phyloP scores from a whole-genome alignment of 768 basidiomycete species.

The Boletus fagicola region DNA sequence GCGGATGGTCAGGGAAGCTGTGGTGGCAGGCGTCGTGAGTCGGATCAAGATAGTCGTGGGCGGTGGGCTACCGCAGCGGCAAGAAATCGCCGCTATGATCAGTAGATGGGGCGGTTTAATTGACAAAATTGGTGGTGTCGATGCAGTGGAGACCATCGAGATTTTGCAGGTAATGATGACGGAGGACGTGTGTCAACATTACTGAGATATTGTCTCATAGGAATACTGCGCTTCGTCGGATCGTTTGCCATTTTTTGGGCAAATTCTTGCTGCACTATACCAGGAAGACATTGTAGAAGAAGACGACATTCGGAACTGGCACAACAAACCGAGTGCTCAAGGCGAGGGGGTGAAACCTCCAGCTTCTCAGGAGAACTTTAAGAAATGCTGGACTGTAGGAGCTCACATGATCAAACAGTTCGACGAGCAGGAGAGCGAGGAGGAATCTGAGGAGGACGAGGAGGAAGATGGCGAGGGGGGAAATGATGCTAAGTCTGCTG shows the following conservation, averaged over 20 bases:
- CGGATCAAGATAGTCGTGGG: constrained; percentile 62
- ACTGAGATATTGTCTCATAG: constrained; percentile 35
- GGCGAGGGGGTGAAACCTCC: constrained; percentile 47
- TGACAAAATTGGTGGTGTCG: constrained; percentile 76
- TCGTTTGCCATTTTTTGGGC: constrained; percentile 73
- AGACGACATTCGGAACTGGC: constrained; percentile 88
- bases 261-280: constrained; percentile 83
- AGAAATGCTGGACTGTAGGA: constrained; percentile 69
- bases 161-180: constrained; percentile 62
- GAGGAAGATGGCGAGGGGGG: constrained; percentile 20
- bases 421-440: constrained; percentile 68
- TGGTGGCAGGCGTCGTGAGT: constrained; percentile 81
- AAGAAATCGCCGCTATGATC: constrained; percentile 61
- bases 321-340: constrained; percentile 53
- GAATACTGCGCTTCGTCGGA: constrained; percentile 62
- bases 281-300: constrained; percentile 91
- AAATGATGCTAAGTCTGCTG: constrained; percentile 8
- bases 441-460: constrained; percentile 35
- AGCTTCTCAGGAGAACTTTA: constrained; percentile 50
- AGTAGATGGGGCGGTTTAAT: constrained; percentile 83
- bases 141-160: constrained; percentile 76
- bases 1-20: constrained; percentile 80
- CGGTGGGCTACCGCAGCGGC: constrained; percentile 56
- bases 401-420: constrained; percentile 79
- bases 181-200: not conserved